Evolutionary conservation across 2,329 filamentous ascomycete species (phyloP).

Genomic region (Talaromyces sp.): DNA sequence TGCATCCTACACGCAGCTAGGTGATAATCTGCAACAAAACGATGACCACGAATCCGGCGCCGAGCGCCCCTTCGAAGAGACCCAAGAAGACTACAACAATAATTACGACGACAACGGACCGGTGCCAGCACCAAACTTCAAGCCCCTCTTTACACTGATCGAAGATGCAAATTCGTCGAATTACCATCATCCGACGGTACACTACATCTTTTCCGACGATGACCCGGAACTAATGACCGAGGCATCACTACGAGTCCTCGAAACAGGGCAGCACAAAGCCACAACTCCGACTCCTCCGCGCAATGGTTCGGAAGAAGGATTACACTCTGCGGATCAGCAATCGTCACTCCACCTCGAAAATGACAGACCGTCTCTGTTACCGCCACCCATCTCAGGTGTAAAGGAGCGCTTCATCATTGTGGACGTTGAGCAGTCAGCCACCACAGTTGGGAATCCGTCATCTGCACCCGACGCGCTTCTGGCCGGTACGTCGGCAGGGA

Average conservation of each 20-base stretch:
- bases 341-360: background rate
- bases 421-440: constrained; percentile 44
- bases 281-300: constrained; percentile 31
- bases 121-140: constrained; percentile 52
- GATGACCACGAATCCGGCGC: background rate
- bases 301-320: constrained; percentile 18
- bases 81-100: background rate
- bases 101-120: background rate
- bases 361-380: constrained; percentile 38
- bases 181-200: constrained; percentile 77
- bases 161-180: constrained; percentile 69
- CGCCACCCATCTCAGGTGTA: constrained; percentile 45
- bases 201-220: constrained; percentile 93
- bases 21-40: constrained; percentile 12
- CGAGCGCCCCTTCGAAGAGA: background rate
- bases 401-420: constrained; percentile 57
- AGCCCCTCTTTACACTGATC: constrained; percentile 81
- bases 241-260: constrained; percentile 56
- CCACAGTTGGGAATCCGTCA: constrained; percentile 17
- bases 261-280: constrained; percentile 35
- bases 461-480: constrained; percentile 18
- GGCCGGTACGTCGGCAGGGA: constrained; percentile 19
- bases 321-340: background rate
- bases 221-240: constrained; percentile 72
- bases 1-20: constrained; percentile 1